Evolutionary conservation across 2,329 filamentous ascomycete genomes (phyloP).

Genomic region (Colletotrichum gigasporum): DNA sequence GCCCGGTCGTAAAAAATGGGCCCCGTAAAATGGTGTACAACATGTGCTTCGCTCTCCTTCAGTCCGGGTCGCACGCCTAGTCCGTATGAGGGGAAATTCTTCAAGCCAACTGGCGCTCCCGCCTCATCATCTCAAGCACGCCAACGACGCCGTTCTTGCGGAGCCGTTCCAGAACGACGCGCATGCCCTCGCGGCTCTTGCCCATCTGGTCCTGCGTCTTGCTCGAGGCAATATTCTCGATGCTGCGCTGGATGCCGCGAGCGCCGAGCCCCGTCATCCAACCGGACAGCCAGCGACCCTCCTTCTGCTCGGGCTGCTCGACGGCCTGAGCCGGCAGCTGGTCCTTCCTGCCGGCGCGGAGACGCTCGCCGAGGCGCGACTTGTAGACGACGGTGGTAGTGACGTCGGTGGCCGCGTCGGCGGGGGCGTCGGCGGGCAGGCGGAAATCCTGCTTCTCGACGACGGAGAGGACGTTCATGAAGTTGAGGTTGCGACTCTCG

Average conservation of each 20-base stretch:
- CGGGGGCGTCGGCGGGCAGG: constrained; percentile 45
- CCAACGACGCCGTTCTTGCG: constrained; percentile 67
- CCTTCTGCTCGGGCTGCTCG: constrained; percentile 48
- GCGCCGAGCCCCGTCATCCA: constrained; percentile 70
- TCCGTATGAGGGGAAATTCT: not conserved
- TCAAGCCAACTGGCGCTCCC: constrained; percentile 44
- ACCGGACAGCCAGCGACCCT: constrained; percentile 61
- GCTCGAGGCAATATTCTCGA: constrained; percentile 80
- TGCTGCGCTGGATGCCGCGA: constrained; percentile 78
- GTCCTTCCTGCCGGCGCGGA: constrained; percentile 61
- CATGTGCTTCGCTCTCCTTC: not conserved
- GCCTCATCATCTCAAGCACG: constrained; percentile 64
- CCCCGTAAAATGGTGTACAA: constrained; percentile 22
- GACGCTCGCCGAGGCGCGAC: constrained; percentile 75
- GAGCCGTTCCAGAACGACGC: constrained; percentile 77
- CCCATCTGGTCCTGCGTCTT: constrained; percentile 81
- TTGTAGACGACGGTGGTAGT: constrained; percentile 79
- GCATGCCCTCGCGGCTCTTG: constrained; percentile 86
- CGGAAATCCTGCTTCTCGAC: constrained; percentile 79
- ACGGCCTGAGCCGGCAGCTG: constrained; percentile 47
- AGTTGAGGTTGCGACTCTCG: constrained; percentile 84
- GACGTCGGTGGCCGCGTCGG: constrained; percentile 67
- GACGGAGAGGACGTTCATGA: constrained; percentile 81
- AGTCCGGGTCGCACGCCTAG: constrained; percentile 14
- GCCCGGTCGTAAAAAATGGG: not conserved